Conservation (phyloP, 169 alveolate species). For the Eimeria acervulina region DNA sequence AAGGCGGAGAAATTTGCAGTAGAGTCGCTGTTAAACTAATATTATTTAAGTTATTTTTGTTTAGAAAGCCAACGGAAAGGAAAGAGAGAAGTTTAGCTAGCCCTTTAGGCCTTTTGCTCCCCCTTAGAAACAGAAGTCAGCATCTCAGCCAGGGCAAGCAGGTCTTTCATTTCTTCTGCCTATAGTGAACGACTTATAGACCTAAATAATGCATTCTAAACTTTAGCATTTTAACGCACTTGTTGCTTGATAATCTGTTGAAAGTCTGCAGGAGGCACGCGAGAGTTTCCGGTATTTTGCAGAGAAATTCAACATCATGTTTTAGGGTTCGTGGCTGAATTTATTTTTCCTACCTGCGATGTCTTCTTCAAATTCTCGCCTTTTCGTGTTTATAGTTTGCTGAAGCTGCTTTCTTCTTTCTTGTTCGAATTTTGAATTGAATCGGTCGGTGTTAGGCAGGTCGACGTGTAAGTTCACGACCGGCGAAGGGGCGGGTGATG, state of each 20-base stretch:
- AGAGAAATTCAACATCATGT: too few relatives aligned
- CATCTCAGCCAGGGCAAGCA: slow-evolving; percentile 38
- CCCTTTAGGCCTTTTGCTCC: background rate
- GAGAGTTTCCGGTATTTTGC: too few relatives aligned
- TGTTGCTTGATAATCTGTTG: background rate
- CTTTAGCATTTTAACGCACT: background rate
- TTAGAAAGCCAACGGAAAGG: too few relatives aligned
- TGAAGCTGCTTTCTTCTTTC: background rate
- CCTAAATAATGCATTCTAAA: background rate
- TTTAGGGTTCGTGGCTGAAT: background rate
- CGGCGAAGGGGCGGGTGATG: slow-evolving; percentile 53
- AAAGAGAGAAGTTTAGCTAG: too few relatives aligned
- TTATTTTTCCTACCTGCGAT: background rate
- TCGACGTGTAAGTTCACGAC: slow-evolving; percentile 69
- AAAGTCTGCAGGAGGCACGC: background rate
- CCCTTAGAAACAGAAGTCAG: slow-evolving; percentile 21
- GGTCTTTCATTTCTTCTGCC: slow-evolving; percentile 47
- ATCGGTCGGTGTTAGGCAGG: slow-evolving; percentile 62
- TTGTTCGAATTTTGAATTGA: background rate
- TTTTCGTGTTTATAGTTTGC: background rate
- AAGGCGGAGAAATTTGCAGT: too few relatives aligned
- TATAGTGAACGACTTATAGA: background rate
- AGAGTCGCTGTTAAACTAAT: too few relatives aligned
- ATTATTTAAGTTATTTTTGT: too few relatives aligned
- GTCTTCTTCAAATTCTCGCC: background rate